Percentiles rank a stretch among this genome's conserved stretches.
Evolutionary conservation across 208 protist genomes (phyloP).

Genomic region (Acanthamoeba sp.): DNA sequence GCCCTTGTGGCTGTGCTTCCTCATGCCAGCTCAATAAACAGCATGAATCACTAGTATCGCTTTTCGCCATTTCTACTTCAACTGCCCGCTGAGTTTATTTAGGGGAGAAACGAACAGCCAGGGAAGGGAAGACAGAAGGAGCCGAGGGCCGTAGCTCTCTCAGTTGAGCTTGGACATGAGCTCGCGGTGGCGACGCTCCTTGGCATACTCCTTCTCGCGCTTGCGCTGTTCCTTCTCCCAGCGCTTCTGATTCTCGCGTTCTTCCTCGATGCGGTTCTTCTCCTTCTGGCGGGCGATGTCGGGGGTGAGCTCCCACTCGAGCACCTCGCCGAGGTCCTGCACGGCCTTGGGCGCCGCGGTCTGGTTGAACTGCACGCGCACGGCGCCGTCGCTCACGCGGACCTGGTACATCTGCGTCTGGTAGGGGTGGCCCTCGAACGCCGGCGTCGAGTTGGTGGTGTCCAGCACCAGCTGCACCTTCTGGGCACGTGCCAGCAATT

Average conservation of each 20-base stretch:
- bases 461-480: slow-evolving; percentile 18
- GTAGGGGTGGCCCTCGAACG: slow-evolving; percentile 16
- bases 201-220: slow-evolving; percentile 25
- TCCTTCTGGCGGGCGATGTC: slow-evolving; percentile 55
- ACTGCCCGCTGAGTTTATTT: too few species aligned
- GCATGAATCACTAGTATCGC: too few species aligned
- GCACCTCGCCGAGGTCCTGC: neutral
- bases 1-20: too few species aligned
- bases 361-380: slow-evolving; percentile 42
- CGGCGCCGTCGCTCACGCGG: slow-evolving; percentile 8
- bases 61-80: too few species aligned
- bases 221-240: slow-evolving; percentile 10
- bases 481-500: neutral
- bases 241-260: neutral
- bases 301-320: slow-evolving; percentile 64
- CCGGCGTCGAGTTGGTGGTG: slow-evolving; percentile 36
- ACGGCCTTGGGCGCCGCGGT: neutral
- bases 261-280: neutral
- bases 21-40: too few species aligned
- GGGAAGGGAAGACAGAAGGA: neutral
- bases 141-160: neutral
- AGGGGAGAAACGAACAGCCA: too few species aligned
- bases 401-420: slow-evolving; percentile 62
- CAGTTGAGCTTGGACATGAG: slow-evolving; percentile 14
- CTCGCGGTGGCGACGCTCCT: slow-evolving; percentile 63